Conservation (phyloP, 1,284 basidiomycete genomes). For the Melanopsichium pennsylvanicum region DNA sequence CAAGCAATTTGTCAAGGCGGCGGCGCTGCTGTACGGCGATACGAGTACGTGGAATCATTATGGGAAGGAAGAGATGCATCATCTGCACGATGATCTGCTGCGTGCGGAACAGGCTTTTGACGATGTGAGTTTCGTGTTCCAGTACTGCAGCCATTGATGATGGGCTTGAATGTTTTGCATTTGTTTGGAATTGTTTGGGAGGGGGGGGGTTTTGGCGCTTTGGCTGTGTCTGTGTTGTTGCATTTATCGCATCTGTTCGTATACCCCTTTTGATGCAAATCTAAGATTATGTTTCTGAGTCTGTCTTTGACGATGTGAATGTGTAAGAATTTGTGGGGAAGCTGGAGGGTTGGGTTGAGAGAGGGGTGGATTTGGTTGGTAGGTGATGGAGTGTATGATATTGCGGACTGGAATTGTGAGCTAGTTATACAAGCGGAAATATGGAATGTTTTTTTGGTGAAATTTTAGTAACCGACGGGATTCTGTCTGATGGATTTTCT, state of each 20-base stretch:
- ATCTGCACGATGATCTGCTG: constrained; percentile 93
- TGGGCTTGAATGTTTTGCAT: background rate
- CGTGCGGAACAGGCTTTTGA: constrained; percentile 84
- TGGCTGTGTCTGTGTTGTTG: background rate
- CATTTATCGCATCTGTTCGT: background rate
- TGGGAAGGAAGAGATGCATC: constrained; percentile 83
- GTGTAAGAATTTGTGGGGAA: too few species aligned
- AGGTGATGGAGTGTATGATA: too few species aligned
- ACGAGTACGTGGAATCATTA: constrained; percentile 99
- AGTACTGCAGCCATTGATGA: constrained; percentile 64
- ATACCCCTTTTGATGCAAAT: constrained; percentile 1
- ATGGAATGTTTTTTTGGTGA: background rate
- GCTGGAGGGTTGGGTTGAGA: too few species aligned
- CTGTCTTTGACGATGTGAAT: background rate
- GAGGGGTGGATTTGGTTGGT: too few species aligned
- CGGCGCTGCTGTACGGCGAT: constrained; percentile 91
- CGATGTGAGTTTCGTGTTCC: constrained; percentile 73
- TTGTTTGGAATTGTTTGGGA: too few species aligned
- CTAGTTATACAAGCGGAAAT: too few species aligned
- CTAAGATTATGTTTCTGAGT: background rate
- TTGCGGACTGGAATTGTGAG: too few species aligned
- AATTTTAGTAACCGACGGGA: constrained; percentile 35
- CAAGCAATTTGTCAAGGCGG: constrained; percentile 81
- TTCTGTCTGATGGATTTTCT: constrained; percentile 42
- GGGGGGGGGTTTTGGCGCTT: background rate